Evolutionary conservation across 148 eudicot genomes (phyloP).

Genomic region (Persicaria maculosa): DNA sequence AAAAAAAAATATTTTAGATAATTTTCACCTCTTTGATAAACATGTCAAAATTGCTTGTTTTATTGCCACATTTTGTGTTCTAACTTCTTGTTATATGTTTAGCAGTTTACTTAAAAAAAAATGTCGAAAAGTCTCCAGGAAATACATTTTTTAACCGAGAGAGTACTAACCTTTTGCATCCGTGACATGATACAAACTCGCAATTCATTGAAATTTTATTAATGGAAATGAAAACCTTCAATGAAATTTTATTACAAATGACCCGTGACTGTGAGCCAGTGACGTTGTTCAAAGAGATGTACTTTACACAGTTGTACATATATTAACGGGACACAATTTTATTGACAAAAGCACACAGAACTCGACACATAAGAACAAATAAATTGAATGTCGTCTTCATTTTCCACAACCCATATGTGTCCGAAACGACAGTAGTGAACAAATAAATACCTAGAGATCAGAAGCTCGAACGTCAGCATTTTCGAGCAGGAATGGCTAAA

Average conservation of each 20-base stretch:
- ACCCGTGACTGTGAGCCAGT: too few relatives aligned
- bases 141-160: too few relatives aligned
- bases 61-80: too few relatives aligned
- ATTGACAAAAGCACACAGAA: not conserved
- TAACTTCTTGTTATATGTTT: too few relatives aligned
- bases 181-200: not conserved
- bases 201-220: not conserved
- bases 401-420: not conserved
- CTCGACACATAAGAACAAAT: not conserved
- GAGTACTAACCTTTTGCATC: too few relatives aligned
- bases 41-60: too few relatives aligned
- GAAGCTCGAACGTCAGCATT: not conserved
- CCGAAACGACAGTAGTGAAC: not conserved
- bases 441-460: not conserved
- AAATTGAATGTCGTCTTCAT: not conserved
- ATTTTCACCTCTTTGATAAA: too few relatives aligned
- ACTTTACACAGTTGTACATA: slow-evolving; percentile 2
- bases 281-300: not conserved
- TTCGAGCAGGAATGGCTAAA: not conserved
- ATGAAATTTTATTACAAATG: not conserved
- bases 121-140: too few relatives aligned
- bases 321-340: not conserved
- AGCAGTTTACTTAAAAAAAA: too few relatives aligned
- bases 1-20: too few relatives aligned
- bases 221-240: not conserved